Conservation (phyloP, 2,329 filamentous ascomycete species). For the Zarea fungicola region DNA sequence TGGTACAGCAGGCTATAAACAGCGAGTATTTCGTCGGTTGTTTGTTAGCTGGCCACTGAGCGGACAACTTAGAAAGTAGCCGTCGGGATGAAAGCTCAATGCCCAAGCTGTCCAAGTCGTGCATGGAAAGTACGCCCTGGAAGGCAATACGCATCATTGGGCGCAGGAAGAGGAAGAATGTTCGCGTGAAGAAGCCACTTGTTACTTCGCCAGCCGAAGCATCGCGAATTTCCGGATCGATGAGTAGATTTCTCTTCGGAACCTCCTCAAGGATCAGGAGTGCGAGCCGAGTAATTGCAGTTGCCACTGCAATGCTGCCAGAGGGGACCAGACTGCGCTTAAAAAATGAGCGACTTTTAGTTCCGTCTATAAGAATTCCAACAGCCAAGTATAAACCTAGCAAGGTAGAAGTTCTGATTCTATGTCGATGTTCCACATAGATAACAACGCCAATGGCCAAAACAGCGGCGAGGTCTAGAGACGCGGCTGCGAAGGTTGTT, state of each 20-base stretch:
- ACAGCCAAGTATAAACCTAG: not conserved
- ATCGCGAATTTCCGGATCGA: not conserved
- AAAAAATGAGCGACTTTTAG: not conserved
- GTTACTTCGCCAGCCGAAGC: not conserved
- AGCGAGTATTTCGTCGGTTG: not conserved
- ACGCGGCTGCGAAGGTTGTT: not conserved
- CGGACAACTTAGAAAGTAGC: not conserved
- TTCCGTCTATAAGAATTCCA: not conserved
- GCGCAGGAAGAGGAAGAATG: not conserved
- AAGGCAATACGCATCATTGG: not conserved
- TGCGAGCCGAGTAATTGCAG: not conserved
- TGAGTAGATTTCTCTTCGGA: not conserved
- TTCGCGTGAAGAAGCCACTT: not conserved
- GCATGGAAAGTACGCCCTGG: not conserved
- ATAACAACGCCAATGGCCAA: not conserved
- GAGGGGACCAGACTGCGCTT: not conserved
- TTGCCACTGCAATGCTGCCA: not conserved
- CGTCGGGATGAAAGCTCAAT: not conserved
- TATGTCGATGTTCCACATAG: not conserved
- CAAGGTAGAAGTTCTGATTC: not conserved
- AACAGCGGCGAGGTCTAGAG: not conserved
- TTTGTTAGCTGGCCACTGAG: not conserved
- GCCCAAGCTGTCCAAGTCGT: not conserved
- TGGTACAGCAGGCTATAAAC: slow-evolving; percentile 18
- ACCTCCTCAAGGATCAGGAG: not conserved